Evolutionary conservation across 73 alveolate genomes (phyloP).

Genomic region (Vitrella brassicaformis): DNA sequence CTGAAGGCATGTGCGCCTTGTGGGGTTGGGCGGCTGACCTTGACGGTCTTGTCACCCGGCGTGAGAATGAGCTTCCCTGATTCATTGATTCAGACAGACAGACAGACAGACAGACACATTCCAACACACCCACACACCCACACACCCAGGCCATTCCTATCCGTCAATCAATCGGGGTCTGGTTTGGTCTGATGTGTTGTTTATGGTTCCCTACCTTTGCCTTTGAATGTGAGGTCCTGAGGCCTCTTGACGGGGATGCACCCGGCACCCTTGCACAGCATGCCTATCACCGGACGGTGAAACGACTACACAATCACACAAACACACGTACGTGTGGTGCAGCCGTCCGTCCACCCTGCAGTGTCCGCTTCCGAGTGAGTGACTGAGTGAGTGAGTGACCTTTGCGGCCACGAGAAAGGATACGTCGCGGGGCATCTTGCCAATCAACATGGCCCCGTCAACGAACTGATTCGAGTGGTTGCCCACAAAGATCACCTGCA

Average conservation of each 20-base stretch:
- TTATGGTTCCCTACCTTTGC: neutral
- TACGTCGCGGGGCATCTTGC: conserved; percentile 14
- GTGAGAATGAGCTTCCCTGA: too few species aligned
- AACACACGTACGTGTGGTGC: too few species aligned
- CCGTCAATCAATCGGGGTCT: too few species aligned
- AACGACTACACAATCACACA: neutral
- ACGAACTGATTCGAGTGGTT: conserved; percentile 75
- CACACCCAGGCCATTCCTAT: too few species aligned
- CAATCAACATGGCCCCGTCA: conserved; percentile 48
- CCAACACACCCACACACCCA: neutral
- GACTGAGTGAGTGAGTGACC: conserved; percentile 19
- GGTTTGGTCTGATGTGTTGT: too few species aligned
- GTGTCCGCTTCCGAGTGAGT: too few species aligned
- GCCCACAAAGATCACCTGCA: conserved; percentile 65
- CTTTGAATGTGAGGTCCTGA: neutral
- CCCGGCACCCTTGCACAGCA: neutral
- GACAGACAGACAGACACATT: neutral
- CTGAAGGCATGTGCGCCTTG: too few species aligned
- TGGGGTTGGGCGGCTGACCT: too few species aligned
- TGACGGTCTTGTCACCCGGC: too few species aligned
- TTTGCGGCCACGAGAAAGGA: conserved; percentile 38
- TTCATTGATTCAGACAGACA: neutral
- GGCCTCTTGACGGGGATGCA: neutral
- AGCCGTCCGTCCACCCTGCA: neutral
- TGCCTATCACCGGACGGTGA: neutral